Conservation (phyloP, 257 asterid species). For the Coffea canephora region DNA sequence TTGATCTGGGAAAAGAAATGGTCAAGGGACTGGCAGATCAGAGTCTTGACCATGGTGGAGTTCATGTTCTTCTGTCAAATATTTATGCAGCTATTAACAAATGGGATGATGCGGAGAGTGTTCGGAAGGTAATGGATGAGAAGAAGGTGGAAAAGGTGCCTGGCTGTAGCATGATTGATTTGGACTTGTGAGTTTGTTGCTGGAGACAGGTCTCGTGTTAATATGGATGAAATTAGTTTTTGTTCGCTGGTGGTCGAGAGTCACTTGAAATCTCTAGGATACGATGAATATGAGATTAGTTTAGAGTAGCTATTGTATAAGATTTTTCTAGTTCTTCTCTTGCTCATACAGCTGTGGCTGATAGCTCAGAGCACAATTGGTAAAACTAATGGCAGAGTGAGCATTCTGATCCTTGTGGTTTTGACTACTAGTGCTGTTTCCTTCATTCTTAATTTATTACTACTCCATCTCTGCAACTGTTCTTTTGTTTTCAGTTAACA, state of each 20-base stretch:
- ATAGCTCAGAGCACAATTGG: not conserved
- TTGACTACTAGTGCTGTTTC: not conserved
- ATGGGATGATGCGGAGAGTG: conserved; percentile 54
- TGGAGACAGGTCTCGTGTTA: conserved; percentile 26
- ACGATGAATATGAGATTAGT: conserved; percentile 2
- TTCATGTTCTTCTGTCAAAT: conserved; percentile 46
- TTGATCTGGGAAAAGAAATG: conserved; percentile 28
- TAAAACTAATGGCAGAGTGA: not conserved
- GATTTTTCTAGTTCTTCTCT: not conserved
- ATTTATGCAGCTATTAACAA: conserved; percentile 39
- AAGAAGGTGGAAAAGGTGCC: conserved; percentile 40
- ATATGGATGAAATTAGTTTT: conserved; percentile 8
- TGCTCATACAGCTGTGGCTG: not conserved
- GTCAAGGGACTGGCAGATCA: conserved; percentile 25
- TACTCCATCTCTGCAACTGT: not conserved
- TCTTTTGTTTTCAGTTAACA: not conserved
- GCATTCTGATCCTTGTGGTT: not conserved
- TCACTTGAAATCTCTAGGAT: conserved; percentile 27
- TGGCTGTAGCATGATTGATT: conserved; percentile 51
- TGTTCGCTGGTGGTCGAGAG: conserved; percentile 15
- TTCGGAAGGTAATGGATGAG: conserved; percentile 46
- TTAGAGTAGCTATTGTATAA: not conserved
- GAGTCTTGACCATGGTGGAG: conserved; percentile 39
- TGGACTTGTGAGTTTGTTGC: conserved; percentile 31
- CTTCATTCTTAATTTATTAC: not conserved